Evolutionary conservation across 345 rosid genomes (phyloP).

Genomic region (Salix koriyanagi): DNA sequence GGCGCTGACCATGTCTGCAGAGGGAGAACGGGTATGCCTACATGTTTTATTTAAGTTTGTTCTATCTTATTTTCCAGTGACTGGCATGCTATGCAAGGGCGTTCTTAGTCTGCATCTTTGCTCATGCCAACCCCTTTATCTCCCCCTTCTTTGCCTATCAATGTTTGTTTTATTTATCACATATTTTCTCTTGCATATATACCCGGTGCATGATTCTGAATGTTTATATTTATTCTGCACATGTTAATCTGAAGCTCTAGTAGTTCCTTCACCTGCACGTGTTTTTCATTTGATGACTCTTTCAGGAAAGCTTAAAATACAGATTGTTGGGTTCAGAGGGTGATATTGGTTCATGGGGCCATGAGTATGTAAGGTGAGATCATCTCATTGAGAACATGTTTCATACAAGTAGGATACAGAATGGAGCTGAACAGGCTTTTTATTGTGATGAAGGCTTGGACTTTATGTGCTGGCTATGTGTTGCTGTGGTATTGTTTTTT

Average conservation of each 20-base stretch:
- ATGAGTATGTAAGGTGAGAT: slow-evolving; percentile 81
- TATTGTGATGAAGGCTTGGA: background rate
- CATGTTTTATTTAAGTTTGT: slow-evolving; percentile 1
- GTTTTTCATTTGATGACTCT: slow-evolving; percentile 1
- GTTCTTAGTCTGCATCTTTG: background rate
- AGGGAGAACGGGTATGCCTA: slow-evolving; percentile 81
- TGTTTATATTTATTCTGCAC: background rate
- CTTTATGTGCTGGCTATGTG: background rate
- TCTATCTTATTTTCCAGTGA: background rate
- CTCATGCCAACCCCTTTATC: background rate
- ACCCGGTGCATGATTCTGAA: background rate
- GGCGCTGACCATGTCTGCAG: slow-evolving; percentile 95
- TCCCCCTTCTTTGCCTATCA: background rate
- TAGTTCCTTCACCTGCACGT: background rate
- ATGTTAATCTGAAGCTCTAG: background rate
- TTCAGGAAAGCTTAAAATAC: slow-evolving; percentile 87
- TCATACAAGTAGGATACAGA: background rate
- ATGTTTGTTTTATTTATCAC: background rate
- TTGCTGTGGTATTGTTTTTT: background rate
- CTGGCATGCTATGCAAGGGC: background rate
- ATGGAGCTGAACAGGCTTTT: background rate
- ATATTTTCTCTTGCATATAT: background rate
- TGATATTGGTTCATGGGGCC: slow-evolving; percentile 98
- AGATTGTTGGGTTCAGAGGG: slow-evolving; percentile 81
- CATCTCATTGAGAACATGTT: background rate